Conservation (phyloP, 2,329 filamentous ascomycete genomes). For the Penicillium vulpinum region DNA sequence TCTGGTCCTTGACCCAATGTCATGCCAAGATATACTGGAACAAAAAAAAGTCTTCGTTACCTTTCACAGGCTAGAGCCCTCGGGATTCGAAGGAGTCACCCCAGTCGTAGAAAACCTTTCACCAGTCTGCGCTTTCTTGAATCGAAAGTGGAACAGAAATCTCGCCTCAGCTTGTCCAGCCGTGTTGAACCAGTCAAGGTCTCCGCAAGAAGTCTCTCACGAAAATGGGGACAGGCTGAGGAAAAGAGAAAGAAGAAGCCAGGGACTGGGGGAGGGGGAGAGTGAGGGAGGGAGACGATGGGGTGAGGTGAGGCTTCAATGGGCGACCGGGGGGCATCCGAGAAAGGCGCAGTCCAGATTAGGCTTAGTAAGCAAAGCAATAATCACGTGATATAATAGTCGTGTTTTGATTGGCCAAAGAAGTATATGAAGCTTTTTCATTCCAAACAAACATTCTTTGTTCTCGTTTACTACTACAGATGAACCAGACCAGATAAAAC, state of each 20-base stretch:
- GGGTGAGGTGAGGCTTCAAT: conserved; percentile 9
- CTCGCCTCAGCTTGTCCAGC: conserved; percentile 37
- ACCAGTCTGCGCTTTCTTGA: conserved; percentile 22
- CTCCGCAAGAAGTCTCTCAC: conserved; percentile 39
- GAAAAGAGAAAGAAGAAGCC: conserved; percentile 19
- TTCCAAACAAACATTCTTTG: not conserved
- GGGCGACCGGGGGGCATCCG: not conserved
- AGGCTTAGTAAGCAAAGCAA: conserved; percentile 1
- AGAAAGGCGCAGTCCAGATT: conserved; percentile 9
- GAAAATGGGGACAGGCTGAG: conserved; percentile 33
- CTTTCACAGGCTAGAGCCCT: conserved; percentile 30
- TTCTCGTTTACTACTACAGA: not conserved
- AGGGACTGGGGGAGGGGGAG: conserved; percentile 20
- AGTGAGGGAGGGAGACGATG: conserved; percentile 10
- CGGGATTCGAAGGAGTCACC: conserved; percentile 19
- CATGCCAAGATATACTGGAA: not conserved
- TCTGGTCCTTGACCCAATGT: not conserved
- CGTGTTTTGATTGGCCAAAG: not conserved
- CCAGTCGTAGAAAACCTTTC: conserved; percentile 23
- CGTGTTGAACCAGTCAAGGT: conserved; percentile 44
- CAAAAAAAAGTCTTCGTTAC: conserved; percentile 31
- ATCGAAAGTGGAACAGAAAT: conserved; percentile 23
- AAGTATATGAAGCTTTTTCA: conserved; percentile 2
- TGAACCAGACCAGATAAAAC: not conserved
- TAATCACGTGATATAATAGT: conserved; percentile 15